Base-by-base conservation (phyloP, 2,329 filamentous ascomycete genomes). In the Cordyceps pruinosa region DNA sequence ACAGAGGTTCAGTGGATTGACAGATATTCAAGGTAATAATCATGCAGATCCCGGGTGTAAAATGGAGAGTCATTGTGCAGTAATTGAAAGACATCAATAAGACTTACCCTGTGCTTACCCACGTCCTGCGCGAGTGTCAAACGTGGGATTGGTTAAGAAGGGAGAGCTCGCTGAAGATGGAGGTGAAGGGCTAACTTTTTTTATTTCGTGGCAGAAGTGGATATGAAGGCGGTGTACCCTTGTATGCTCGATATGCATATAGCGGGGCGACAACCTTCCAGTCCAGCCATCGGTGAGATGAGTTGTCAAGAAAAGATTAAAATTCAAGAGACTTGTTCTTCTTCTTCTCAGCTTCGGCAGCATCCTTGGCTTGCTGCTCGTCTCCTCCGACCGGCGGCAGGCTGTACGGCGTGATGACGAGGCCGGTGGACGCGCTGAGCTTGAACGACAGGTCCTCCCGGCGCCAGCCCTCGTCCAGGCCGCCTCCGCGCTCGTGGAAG, bases 361-460 rank as follows among this genome's bases (percentile, higher is more conserved):
- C 39, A 72, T 69, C 57, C 68, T 71, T 64, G 9, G 57, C 51
- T 7, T 60, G 48, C 15, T 73, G 71, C 28, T 76, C 74, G 62
- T 91, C 90, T 2, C 88, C 90, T 56, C 91, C 89, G 41, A 93
- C 77, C 0, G 94, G 94, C 26, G 94, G 94, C 44, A 99, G 76
- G 68, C 88, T 94, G 71, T 91, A 97, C 0, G 91, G 90, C 65
- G 87, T 89, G 61, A 99, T 90, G 39, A 90, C 82, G 63, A 99
- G 84, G 52, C 90, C 92, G 64, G 82, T 86, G 3, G 82, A 81
- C 65, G 90, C 80, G 69, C 90, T 96, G 52, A 99, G 74, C 60
- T 86, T 92, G 70, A 99, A 99, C 5, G 91, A 91, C 72, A 96
- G 81, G 71, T 97, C 91, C 66, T 96, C 89, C 25, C 89, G 85